These are phyloP conservation scores for Elsinoe arachidis DNA, from an alignment of 2,329 filamentous ascomycete genomes.

Conservation along the genomic window DNA sequence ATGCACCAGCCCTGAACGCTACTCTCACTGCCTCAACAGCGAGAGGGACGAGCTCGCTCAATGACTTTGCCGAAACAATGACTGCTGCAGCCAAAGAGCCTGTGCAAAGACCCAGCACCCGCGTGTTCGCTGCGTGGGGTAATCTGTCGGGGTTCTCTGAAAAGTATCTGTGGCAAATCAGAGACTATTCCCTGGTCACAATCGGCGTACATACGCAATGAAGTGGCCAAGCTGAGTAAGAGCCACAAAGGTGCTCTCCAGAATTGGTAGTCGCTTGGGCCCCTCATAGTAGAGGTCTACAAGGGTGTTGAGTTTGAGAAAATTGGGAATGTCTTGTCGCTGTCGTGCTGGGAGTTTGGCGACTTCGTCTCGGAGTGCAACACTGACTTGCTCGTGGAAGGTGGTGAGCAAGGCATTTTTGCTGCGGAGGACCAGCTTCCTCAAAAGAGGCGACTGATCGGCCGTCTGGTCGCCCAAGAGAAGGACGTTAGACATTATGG, in stretches of 20 bases:
- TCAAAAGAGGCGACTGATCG: slow-evolving; percentile 55
- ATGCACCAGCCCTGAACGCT: slow-evolving; percentile 54
- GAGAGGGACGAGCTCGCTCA: slow-evolving; percentile 53
- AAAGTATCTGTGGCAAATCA: slow-evolving; percentile 34
- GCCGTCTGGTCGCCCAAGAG: slow-evolving; percentile 66
- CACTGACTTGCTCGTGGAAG: slow-evolving; percentile 52
- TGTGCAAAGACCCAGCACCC: slow-evolving; percentile 58
- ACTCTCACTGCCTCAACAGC: slow-evolving; percentile 57
- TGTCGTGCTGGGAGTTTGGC: slow-evolving; percentile 49
- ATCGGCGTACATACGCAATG: slow-evolving; percentile 48
- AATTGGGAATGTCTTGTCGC: slow-evolving; percentile 51
- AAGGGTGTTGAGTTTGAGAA: slow-evolving; percentile 54
- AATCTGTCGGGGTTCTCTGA: slow-evolving; percentile 46
- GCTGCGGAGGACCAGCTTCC: slow-evolving; percentile 39
- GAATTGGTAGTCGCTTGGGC: slow-evolving; percentile 48
- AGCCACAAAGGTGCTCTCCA: slow-evolving; percentile 58
- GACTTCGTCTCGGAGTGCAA: slow-evolving; percentile 53
- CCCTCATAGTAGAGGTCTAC: slow-evolving; percentile 56
- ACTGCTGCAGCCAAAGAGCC: slow-evolving; percentile 62
- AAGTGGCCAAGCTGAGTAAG: slow-evolving; percentile 60
- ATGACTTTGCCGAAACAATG: slow-evolving; percentile 53
- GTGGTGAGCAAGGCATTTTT: slow-evolving; percentile 51
- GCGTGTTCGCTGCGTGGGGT: slow-evolving; percentile 40
- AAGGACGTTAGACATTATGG: slow-evolving; percentile 41
- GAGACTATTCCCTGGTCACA: slow-evolving; percentile 15